Base-by-base conservation (phyloP, 2,329 filamentous ascomycete genomes). In the Apiospora arundinis region DNA sequence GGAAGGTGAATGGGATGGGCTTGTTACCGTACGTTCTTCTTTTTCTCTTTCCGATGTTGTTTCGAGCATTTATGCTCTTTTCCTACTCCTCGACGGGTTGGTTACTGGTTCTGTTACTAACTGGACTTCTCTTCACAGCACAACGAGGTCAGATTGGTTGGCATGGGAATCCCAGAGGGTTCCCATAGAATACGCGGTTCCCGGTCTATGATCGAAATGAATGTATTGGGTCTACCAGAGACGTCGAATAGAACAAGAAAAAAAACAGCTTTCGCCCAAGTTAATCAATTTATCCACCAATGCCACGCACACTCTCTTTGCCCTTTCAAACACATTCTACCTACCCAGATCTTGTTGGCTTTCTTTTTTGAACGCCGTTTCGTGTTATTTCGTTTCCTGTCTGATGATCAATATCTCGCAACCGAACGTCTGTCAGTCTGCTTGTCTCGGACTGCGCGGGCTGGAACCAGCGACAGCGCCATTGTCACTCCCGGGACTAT, bases 1-100 rank as follows among this genome's bases (percentile, higher is more conserved):
- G 95, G 94, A 99, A 99, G 83, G 91, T 99, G 40, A 97, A 98
- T 82, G 91, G 89, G 48, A 99, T 99, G 96, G 96, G 96, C 0
- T 83, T 99, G 76, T 86, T 99, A 81, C 96, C 96, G 91, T 95
- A 87, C 81, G 93, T 90, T 67, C 12, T 45, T 60, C 5, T 18
- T 32, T 7, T 11, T 60, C 14, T 46, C 49, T 14, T 63, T 28
- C 40, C n/a, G n/a, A n/a, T 48, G 32, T 32, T 67, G 42, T 37
- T 25, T 18, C n/a, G n/a, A n/a, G n/a, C n/a, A n/a, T n/a, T n/a
- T n/a, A n/a, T n/a, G 18, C 2, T n/a, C n/a, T 28, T 11, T 28
- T 18, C 5, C 14, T 32, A 25, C 5, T 46, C n/a, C 21, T 40
- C 18, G n/a, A 4, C 5, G 37, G 37, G 67, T 56, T 56, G 21